phyloP scores from a whole-genome alignment of 2,329 filamentous ascomycete species.

The Diaporthe sp. region DNA sequence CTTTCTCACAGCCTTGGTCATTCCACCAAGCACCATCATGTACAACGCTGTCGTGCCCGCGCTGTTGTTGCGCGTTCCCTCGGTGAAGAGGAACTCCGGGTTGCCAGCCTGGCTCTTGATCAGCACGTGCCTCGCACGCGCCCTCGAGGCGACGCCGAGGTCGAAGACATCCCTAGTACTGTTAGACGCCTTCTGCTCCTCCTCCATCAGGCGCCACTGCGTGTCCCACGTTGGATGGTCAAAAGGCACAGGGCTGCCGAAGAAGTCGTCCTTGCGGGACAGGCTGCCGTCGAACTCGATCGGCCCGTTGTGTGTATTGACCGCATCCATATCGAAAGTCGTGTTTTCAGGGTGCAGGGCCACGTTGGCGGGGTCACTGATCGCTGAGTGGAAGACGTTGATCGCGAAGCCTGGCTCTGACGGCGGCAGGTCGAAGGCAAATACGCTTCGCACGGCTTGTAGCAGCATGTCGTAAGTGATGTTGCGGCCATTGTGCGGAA shows the following conservation, averaged over 20 bases:
- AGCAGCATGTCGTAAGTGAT: slow-evolving; percentile 8
- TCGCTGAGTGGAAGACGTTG: not conserved
- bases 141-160: slow-evolving; percentile 2
- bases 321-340: not conserved
- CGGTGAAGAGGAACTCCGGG: slow-evolving; percentile 1
- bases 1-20: slow-evolving; percentile 12
- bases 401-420: not conserved
- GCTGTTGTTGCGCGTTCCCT: not conserved
- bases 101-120: slow-evolving; percentile 25
- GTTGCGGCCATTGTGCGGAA: slow-evolving; percentile 23
- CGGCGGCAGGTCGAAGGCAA: slow-evolving; percentile 10
- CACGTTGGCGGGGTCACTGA: slow-evolving; percentile 25
- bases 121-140: slow-evolving; percentile 24
- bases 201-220: slow-evolving; percentile 16
- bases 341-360: not conserved
- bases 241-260: slow-evolving; percentile 14
- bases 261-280: slow-evolving; percentile 19
- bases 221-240: slow-evolving; percentile 1
- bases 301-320: slow-evolving; percentile 25
- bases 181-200: slow-evolving; percentile 8
- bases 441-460: slow-evolving; percentile 10
- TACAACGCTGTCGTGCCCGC: slow-evolving; percentile 20
- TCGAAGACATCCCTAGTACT: not conserved
- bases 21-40: slow-evolving; percentile 18
- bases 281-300: slow-evolving; percentile 25